These are phyloP conservation scores for Immersiella caudata DNA, from an alignment of 495 filamentous ascomycete genomes.

Conservation along the genomic window DNA sequence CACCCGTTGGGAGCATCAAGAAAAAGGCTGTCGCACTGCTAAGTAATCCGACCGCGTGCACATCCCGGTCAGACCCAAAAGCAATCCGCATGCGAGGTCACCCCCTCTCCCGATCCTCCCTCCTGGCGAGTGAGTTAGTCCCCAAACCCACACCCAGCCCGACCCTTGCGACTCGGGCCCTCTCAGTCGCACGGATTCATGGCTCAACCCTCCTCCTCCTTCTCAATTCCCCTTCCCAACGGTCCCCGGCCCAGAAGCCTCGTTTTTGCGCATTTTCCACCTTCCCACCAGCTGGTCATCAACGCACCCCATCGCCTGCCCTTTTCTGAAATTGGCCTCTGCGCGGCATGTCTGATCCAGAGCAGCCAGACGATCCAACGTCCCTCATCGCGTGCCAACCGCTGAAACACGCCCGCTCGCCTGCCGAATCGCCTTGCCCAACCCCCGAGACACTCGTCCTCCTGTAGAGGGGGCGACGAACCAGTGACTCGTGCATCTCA, in stretches of 20 bases:
- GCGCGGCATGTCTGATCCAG: conserved; percentile 33
- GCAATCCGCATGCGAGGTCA: conserved; percentile 6
- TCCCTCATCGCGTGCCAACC: conserved; percentile 18
- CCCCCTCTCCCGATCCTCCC: conserved; percentile 17
- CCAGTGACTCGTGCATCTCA: background rate
- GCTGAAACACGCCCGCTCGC: conserved; percentile 17
- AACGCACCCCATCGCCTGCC: conserved; percentile 8
- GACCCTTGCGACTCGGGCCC: conserved; percentile 21
- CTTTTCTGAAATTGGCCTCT: background rate
- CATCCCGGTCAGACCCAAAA: conserved; percentile 13
- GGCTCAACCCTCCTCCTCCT: conserved; percentile 28
- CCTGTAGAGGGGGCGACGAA: conserved; percentile 7
- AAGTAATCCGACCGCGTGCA: conserved; percentile 2
- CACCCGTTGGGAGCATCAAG: background rate
- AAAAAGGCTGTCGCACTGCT: background rate
- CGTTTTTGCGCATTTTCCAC: conserved; percentile 25
- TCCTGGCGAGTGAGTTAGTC: conserved; percentile 13
- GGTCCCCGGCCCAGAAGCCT: conserved; percentile 15
- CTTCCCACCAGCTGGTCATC: conserved; percentile 11
- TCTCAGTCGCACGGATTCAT: conserved; percentile 30
- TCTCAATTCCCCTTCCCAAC: conserved; percentile 21
- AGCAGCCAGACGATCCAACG: conserved; percentile 21
- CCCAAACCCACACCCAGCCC: conserved; percentile 17
- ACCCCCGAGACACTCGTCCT: background rate
- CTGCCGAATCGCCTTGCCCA: conserved; percentile 14